Conservation (phyloP, 768 basidiomycete species). For the Naganishia vishniacii region DNA sequence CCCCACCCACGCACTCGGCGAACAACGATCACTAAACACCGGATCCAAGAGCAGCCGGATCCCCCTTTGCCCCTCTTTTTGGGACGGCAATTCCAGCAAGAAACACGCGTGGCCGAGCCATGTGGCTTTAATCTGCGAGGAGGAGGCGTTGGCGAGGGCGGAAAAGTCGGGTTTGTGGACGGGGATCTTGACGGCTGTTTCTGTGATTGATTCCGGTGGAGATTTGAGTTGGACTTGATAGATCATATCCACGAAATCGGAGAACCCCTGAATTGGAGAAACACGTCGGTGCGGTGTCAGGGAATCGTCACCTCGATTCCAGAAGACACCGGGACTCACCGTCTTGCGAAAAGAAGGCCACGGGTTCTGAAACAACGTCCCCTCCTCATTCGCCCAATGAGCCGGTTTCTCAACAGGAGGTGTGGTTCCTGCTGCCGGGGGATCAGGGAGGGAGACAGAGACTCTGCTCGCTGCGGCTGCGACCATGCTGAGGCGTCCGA, state of each 20-base stretch:
- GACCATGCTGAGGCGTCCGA: conserved; percentile 7
- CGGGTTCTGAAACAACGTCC: conserved; percentile 38
- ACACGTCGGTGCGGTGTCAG: too few species aligned
- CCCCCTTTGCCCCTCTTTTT: conserved; percentile 32
- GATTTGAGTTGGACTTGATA: conserved; percentile 20
- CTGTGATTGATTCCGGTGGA: neutral
- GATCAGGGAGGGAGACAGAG: conserved; percentile 1
- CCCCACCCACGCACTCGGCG: conserved; percentile 36
- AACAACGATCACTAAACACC: conserved; percentile 46
- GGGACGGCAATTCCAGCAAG: conserved; percentile 47
- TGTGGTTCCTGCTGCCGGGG: neutral
- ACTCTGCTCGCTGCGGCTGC: neutral
- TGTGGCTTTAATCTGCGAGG: conserved; percentile 28
- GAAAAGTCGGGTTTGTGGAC: conserved; percentile 11
- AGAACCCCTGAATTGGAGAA: neutral
- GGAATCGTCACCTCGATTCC: too few species aligned
- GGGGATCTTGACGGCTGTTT: conserved; percentile 2
- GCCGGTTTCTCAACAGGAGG: neutral
- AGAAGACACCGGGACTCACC: neutral
- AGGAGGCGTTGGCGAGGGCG: too few species aligned
- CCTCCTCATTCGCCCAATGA: conserved; percentile 40
- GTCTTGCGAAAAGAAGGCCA: conserved; percentile 36
- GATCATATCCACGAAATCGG: conserved; percentile 22
- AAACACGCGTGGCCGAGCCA: conserved; percentile 47
- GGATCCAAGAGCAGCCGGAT: conserved; percentile 48